phyloP scores from a whole-genome alignment of 2,329 filamentous ascomycete species.

The Cladophialophora exuberans region DNA sequence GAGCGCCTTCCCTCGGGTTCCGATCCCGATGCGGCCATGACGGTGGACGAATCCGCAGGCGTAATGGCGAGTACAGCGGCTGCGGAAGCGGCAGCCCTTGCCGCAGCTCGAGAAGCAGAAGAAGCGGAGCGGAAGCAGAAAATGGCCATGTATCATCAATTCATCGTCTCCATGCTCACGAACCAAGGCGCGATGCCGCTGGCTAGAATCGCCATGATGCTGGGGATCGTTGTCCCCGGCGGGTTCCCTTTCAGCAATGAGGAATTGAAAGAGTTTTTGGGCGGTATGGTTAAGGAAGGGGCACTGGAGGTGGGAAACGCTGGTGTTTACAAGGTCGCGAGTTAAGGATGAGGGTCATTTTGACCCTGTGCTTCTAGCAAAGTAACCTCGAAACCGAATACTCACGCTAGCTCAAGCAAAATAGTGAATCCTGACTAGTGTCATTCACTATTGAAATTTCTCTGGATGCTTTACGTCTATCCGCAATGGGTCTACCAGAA shows the following conservation, averaged over 20 bases:
- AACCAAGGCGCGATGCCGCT: slow-evolving; percentile 86
- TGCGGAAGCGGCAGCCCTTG: slow-evolving; percentile 44
- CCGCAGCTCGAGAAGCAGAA: slow-evolving; percentile 49
- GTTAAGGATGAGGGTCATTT: too few species aligned
- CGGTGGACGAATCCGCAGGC: slow-evolving; percentile 15
- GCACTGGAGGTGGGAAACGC: slow-evolving; percentile 68
- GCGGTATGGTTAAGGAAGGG: slow-evolving; percentile 73
- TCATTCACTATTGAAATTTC: too few species aligned
- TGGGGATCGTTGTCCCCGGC: slow-evolving; percentile 86
- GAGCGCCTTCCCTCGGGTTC: slow-evolving; percentile 51
- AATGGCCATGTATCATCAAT: slow-evolving; percentile 81
- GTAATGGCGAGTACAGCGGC: slow-evolving; percentile 31
- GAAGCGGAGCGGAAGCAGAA: slow-evolving; percentile 68
- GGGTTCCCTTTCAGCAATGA: slow-evolving; percentile 90
- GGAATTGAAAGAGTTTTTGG: slow-evolving; percentile 80
- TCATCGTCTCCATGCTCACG: slow-evolving; percentile 92
- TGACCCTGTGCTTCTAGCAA: too few species aligned
- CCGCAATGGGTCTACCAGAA: too few species aligned
- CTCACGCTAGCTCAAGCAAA: too few species aligned
- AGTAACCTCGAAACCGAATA: too few species aligned
- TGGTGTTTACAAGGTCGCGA: slow-evolving; percentile 65
- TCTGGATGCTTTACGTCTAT: too few species aligned
- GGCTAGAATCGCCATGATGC: slow-evolving; percentile 85
- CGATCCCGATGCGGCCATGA: slow-evolving; percentile 30
- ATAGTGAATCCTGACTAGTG: too few species aligned